A percentile compares a stretch with the other conserved stretches of the same genome.
Evolutionary conservation across 495 filamentous ascomycete genomes (phyloP).

Genomic region (Tuber brumale): DNA sequence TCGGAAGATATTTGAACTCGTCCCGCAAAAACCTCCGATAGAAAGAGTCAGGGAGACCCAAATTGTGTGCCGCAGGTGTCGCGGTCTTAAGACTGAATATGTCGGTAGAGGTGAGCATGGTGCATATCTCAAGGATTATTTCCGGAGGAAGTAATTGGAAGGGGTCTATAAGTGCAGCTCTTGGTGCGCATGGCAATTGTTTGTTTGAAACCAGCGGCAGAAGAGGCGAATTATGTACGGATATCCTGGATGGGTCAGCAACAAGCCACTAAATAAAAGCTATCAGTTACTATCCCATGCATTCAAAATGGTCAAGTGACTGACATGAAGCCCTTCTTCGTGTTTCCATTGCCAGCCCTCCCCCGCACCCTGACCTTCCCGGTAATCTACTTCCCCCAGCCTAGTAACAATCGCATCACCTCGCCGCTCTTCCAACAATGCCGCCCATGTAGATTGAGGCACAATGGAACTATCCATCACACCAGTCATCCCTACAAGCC

Average conservation of each 20-base stretch:
- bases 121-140: conserved; percentile 38
- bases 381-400: conserved; percentile 41
- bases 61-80: conserved; percentile 32
- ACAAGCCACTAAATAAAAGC: conserved; percentile 33
- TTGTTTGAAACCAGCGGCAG: conserved; percentile 11
- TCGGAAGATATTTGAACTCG: conserved; percentile 42
- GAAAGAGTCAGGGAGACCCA: conserved; percentile 33
- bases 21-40: conserved; percentile 42
- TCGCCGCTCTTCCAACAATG: conserved; percentile 19
- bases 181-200: conserved; percentile 21
- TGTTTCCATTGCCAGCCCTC: conserved; percentile 43
- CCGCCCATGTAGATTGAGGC: conserved; percentile 21
- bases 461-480: conserved; percentile 23
- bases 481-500: conserved; percentile 35
- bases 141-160: conserved; percentile 39
- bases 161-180: conserved; percentile 32
- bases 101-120: conserved; percentile 39
- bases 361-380: conserved; percentile 41
- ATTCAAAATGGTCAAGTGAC: conserved; percentile 7
- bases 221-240: conserved; percentile 32
- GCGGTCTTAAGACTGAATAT: conserved; percentile 39
- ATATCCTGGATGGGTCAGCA: conserved; percentile 40
- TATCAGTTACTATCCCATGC: not conserved
- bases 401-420: conserved; percentile 36
- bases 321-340: conserved; percentile 42